Evolutionary conservation across 2,329 filamentous ascomycete species (phyloP), one percentile per base, ranked within the genome.

Genomic region (Exophiala sp.): DNA sequence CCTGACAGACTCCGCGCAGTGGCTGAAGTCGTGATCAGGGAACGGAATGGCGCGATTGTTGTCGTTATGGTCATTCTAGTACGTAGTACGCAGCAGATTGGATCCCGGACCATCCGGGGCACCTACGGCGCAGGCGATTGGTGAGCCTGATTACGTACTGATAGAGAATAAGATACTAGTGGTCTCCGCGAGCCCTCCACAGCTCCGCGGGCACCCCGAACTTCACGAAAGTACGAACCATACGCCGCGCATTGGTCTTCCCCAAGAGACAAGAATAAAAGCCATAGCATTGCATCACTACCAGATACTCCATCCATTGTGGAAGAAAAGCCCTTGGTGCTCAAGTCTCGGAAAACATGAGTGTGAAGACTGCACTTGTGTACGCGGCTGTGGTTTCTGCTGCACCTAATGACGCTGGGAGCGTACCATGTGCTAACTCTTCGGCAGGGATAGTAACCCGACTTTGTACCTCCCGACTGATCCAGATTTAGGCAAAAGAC

Each of bases 401-500:
- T 37, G 19, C 45, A 49, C 37, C 14, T 13, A 48, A 41, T 14
- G 4, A 34, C 24, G 38, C 18, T 21, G 9, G 11, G n/a, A 46
- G 21, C 13, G 13, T 21, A n/a, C 14, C 38, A 7, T 11, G 8
- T 39, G 38, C 11, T 41, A 38, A 5, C 35, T 38, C 35, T 16
- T 19, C 13, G 16, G 8, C 35, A 2, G 9, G 35, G 19, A 35
- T 13, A 32, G 9, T 21, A 10, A n/a, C n/a, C 18, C 43, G 27
- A 37, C 29, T 21, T 13, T 13, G 5, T 8, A 9, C 6, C 38
- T 41, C 21, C n/a, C 38, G 24, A 14, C 10, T 24, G 10, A 23
- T 32, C 11, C 29, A 32, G 11, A 37, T 11, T 41, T 32, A 49
- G 22, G 46, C 38, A 46, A 53, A 49, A 50, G 90, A 82, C 86